phyloP scores from a whole-genome alignment of 2,329 filamentous ascomycete species.

The Corynespora cassiicola region DNA sequence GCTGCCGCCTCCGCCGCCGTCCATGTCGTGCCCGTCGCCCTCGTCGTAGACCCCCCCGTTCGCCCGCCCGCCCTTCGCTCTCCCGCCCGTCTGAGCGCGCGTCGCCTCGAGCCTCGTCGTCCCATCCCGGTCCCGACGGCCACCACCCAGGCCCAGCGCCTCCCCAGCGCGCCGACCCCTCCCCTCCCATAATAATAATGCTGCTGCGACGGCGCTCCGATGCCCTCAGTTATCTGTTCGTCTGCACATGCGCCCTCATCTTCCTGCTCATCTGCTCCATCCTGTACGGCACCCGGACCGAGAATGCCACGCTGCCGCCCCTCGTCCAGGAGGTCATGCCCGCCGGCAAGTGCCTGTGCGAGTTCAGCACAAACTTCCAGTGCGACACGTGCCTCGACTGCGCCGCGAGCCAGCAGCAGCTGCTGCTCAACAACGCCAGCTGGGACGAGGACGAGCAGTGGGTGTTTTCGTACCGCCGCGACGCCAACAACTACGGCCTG shows the following conservation, averaged over 20 bases:
- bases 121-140: no score
- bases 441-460: conserved; percentile 27
- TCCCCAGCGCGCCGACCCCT: conserved; percentile 15
- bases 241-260: conserved; percentile 33
- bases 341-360: conserved; percentile 40
- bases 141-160: conserved; percentile 12
- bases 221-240: conserved; percentile 34
- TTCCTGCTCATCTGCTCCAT: conserved; percentile 40
- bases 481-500: conserved; percentile 37
- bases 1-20: conserved; percentile 2
- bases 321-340: conserved; percentile 39
- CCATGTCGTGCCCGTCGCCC: conserved; percentile 24
- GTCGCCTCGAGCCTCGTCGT: conserved; percentile 8
- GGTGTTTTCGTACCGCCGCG: conserved; percentile 36
- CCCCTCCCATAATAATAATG: no score
- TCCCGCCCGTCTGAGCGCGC: conserved; percentile 10
- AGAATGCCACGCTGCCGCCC: conserved; percentile 33
- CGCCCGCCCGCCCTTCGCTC: conserved; percentile 9
- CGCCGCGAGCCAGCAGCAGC: conserved; percentile 29
- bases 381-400: conserved; percentile 42
- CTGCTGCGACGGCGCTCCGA: conserved; percentile 35
- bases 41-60: conserved; percentile 17
- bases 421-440: conserved; percentile 19
- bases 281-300: conserved; percentile 40
- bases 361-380: conserved; percentile 37